Evolutionary conservation across 2,329 filamentous ascomycete genomes (phyloP).

Genomic region (Metarhizium album): DNA sequence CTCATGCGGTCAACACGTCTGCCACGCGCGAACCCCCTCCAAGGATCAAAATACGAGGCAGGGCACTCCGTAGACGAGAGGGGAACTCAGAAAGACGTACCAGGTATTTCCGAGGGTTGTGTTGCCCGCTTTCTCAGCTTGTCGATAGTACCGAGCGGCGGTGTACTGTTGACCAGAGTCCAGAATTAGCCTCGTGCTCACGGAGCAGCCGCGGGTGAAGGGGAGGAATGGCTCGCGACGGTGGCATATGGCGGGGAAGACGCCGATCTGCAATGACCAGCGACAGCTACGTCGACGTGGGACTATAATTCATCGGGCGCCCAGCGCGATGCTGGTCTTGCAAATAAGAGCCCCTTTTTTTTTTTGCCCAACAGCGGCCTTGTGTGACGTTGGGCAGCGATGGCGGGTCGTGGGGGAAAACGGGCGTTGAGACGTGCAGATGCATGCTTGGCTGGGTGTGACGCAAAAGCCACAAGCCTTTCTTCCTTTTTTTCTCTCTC

Average conservation of each 20-base stretch:
- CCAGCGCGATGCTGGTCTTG: neutral
- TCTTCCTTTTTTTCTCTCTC: neutral
- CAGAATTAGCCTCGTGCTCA: conserved; percentile 33
- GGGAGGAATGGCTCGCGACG: neutral
- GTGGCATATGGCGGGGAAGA: neutral
- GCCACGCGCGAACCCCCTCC: neutral
- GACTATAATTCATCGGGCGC: too few relatives aligned
- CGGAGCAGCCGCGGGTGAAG: too few relatives aligned
- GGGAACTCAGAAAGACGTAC: conserved; percentile 44
- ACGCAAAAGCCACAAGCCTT: too few relatives aligned
- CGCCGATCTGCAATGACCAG: neutral
- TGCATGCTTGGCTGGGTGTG: too few relatives aligned
- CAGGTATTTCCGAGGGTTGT: conserved; percentile 92
- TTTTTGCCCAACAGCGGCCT: too few relatives aligned
- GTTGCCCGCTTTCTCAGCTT: conserved; percentile 78
- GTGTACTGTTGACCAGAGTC: conserved; percentile 46
- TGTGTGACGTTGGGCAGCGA: too few relatives aligned
- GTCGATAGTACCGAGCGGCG: conserved; percentile 82
- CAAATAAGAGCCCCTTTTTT: too few relatives aligned
- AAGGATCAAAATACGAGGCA: conserved; percentile 3
- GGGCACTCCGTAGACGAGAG: neutral
- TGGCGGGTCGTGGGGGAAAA: too few relatives aligned
- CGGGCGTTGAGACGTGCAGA: too few relatives aligned
- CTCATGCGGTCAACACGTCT: conserved; percentile 1
- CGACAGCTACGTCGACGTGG: too few relatives aligned